Evolutionary conservation across 805 yeast genomes (phyloP).

Genomic region (Metschnikowia lunata): DNA sequence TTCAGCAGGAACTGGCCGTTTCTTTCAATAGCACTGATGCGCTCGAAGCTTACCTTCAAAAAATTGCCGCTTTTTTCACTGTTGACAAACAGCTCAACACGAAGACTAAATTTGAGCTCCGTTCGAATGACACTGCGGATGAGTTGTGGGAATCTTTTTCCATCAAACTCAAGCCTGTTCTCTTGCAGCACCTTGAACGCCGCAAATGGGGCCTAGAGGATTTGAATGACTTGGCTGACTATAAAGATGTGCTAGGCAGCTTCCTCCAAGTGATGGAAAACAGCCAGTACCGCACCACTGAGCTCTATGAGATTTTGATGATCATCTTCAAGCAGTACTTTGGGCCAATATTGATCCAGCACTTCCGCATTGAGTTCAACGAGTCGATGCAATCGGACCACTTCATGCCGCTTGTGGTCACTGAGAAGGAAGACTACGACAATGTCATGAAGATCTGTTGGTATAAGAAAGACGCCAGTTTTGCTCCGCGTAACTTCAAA

Average conservation of each 20-base stretch:
- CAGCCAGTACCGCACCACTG: conserved; percentile 54
- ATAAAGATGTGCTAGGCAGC: conserved; percentile 63
- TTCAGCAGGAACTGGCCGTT: conserved; percentile 30
- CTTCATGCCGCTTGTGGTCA: conserved; percentile 79
- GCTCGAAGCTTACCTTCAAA: conserved; percentile 53
- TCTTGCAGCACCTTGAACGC: conserved; percentile 45
- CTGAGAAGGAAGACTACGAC: conserved; percentile 54
- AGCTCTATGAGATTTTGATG: conserved; percentile 59
- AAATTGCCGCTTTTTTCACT: conserved; percentile 70
- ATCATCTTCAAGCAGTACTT: conserved; percentile 53
- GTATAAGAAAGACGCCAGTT: conserved; percentile 53
- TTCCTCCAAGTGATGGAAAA: conserved; percentile 75
- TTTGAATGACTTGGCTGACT: conserved; percentile 44
- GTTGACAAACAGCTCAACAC: conserved; percentile 66
- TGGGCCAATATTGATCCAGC: conserved; percentile 49
- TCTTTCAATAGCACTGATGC: conserved; percentile 28
- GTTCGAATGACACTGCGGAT: conserved; percentile 56
- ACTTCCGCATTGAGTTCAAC: conserved; percentile 59
- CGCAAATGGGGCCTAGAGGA: conserved; percentile 28
- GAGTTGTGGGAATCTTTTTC: conserved; percentile 74
- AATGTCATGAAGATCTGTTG: conserved; percentile 63
- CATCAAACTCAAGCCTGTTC: conserved; percentile 54
- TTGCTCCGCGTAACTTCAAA: conserved; percentile 41
- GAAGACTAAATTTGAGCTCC: conserved; percentile 59
- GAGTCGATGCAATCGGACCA: conserved; percentile 71